Percentiles rank a stretch among this genome's conserved stretches.
These are phyloP conservation scores for Verticillium longisporum DNA, from an alignment of 2,329 filamentous ascomycete genomes.

Conservation along the genomic window DNA sequence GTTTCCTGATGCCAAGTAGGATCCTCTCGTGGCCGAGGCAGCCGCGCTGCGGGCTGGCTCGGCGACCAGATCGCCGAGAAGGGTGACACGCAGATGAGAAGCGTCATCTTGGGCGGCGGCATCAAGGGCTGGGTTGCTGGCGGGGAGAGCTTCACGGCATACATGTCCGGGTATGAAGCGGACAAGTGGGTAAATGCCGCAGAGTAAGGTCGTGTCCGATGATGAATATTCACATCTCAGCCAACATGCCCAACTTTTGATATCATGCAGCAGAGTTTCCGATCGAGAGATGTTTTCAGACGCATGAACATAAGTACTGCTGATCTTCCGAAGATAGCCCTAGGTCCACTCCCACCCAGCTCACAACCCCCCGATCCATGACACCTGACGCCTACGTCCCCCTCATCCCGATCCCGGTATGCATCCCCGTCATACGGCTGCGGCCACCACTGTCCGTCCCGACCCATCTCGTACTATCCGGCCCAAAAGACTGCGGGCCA, in stretches of 20 bases:
- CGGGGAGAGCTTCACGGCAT: slow-evolving; percentile 36
- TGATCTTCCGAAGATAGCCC: too few relatives aligned
- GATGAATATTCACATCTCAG: too few relatives aligned
- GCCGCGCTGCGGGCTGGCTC: slow-evolving; percentile 49
- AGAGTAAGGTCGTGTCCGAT: neutral
- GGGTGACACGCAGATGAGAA: slow-evolving; percentile 33
- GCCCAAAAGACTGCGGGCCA: neutral
- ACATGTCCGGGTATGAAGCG: slow-evolving; percentile 39
- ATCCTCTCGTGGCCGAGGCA: slow-evolving; percentile 47
- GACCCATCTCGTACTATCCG: neutral
- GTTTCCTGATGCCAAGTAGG: slow-evolving; percentile 24
- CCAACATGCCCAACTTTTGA: neutral
- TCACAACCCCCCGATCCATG: neutral
- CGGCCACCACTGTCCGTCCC: neutral
- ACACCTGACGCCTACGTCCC: neutral
- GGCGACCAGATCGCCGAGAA: slow-evolving; percentile 39
- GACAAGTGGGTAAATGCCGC: neutral
- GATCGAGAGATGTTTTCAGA: too few relatives aligned
- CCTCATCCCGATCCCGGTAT: neutral
- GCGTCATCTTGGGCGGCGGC: slow-evolving; percentile 41
- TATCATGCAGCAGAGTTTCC: too few relatives aligned
- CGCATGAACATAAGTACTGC: too few relatives aligned
- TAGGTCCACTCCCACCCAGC: too few relatives aligned
- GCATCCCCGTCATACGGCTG: neutral
- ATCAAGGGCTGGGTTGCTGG: slow-evolving; percentile 47